phyloP scores from a whole-genome alignment of 1,284 basidiomycete genomes.

The Pholiota adiposa region DNA sequence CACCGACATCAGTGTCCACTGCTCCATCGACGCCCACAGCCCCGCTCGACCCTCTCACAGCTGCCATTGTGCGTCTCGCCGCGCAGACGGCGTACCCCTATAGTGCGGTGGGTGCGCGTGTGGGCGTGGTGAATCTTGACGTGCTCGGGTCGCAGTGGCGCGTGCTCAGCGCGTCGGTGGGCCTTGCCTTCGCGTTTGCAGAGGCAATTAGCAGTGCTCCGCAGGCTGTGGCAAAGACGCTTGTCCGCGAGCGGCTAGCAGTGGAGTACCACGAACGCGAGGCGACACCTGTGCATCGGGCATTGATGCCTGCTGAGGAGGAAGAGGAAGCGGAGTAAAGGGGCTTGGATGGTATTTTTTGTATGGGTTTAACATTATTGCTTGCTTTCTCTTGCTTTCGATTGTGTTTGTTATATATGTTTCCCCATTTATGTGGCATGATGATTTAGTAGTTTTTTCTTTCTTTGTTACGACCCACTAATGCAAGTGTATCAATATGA shows the following conservation, averaged over 20 bases:
- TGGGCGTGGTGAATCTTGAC: conserved; percentile 41
- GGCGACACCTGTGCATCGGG: conserved; percentile 14
- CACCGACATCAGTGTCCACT: conserved; percentile 16
- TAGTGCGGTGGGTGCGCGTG: conserved; percentile 25
- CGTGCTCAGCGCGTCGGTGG: conserved; percentile 52
- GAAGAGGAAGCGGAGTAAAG: conserved; percentile 21
- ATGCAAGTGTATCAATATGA: conserved; percentile 18
- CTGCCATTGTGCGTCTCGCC: conserved; percentile 62
- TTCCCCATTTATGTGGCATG: conserved; percentile 3
- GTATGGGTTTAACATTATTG: conserved; percentile 22
- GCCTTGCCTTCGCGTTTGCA: conserved; percentile 64
- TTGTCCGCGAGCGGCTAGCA: conserved; percentile 23
- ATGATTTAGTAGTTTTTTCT: conserved; percentile 11
- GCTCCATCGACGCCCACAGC: conserved; percentile 19
- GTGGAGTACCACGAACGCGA: conserved; percentile 8
- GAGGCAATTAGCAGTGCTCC: conserved; percentile 54
- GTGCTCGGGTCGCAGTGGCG: conserved; percentile 57
- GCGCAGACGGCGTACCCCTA: conserved; percentile 59
- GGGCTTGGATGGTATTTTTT: neutral
- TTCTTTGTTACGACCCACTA: conserved; percentile 11
- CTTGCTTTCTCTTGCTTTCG: conserved; percentile 18
- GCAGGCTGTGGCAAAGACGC: conserved; percentile 37
- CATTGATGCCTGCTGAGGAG: conserved; percentile 24
- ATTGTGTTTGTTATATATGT: conserved; percentile 3
- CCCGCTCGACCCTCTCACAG: conserved; percentile 61